A percentile compares a stretch with the other conserved stretches of the same genome.
These are phyloP conservation scores for Paramyrothecium roridum DNA, from an alignment of 2,329 filamentous ascomycete species.

Conservation along the genomic window DNA sequence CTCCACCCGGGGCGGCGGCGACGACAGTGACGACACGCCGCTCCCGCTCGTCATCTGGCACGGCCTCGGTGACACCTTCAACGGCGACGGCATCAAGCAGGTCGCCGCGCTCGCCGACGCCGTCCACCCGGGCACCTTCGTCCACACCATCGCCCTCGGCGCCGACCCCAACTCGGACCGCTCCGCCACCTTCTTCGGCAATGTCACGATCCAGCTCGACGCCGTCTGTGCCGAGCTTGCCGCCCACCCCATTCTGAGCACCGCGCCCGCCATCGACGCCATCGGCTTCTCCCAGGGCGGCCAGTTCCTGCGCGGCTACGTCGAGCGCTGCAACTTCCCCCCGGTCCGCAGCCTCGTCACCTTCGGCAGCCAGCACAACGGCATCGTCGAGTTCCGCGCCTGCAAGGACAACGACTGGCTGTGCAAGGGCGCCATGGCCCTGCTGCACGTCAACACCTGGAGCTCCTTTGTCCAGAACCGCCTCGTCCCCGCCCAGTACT, in stretches of 20 bases:
- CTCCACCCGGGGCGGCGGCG: slow-evolving; percentile 11
- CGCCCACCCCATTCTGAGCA: slow-evolving; percentile 73
- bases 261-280: slow-evolving; percentile 81
- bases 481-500: slow-evolving; percentile 94
- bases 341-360: slow-evolving; percentile 78
- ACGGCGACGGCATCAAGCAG: slow-evolving; percentile 68
- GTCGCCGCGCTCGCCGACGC: slow-evolving; percentile 70
- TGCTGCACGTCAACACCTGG: slow-evolving; percentile 82
- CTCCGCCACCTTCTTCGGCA: slow-evolving; percentile 85
- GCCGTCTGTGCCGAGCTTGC: slow-evolving; percentile 76
- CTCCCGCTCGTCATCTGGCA: slow-evolving; percentile 96
- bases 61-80: slow-evolving; percentile 72
- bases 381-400: slow-evolving; percentile 77
- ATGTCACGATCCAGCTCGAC: slow-evolving; percentile 75
- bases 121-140: slow-evolving; percentile 77
- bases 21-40: slow-evolving; percentile 57
- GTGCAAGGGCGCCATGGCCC: slow-evolving; percentile 74
- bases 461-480: slow-evolving; percentile 70
- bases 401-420: slow-evolving; percentile 73
- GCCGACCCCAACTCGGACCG: slow-evolving; percentile 67
- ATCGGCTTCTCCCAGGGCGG: slow-evolving; percentile 95
- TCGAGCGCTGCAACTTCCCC: slow-evolving; percentile 80
- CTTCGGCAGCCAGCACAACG: slow-evolving; percentile 89
- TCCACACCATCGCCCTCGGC: slow-evolving; percentile 74
- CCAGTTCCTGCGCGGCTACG: slow-evolving; percentile 87